Evolutionary conservation across 805 yeast genomes (phyloP).

Genomic region (Saccharomycopsis oosterbeekiorum): DNA sequence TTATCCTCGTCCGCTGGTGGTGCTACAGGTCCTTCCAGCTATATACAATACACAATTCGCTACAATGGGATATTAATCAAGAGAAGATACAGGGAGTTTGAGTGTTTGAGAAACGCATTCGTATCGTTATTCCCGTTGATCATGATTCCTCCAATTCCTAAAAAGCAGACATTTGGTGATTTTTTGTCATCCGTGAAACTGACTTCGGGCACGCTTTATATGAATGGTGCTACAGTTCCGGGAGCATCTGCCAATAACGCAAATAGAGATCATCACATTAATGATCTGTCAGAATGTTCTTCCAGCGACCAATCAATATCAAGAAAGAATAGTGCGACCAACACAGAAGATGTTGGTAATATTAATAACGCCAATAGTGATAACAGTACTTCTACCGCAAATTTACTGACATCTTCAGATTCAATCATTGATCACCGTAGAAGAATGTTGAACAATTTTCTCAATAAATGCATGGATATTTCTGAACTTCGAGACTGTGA

Average conservation of each 20-base stretch:
- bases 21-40: conserved; percentile 48
- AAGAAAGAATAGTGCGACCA: conserved; percentile 1
- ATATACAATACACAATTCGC: conserved; percentile 73
- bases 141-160: conserved; percentile 90
- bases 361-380: conserved; percentile 33
- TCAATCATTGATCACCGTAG: conserved; percentile 57
- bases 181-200: conserved; percentile 6
- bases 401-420: neutral
- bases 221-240: neutral
- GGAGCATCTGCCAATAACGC: neutral
- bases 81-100: conserved; percentile 89
- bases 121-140: conserved; percentile 67
- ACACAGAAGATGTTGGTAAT: conserved; percentile 12
- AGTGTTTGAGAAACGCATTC: conserved; percentile 62
- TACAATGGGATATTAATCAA: conserved; percentile 45
- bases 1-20: neutral
- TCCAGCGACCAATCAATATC: neutral
- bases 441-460: conserved; percentile 63
- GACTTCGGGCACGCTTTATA: conserved; percentile 3
- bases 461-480: conserved; percentile 62
- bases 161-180: conserved; percentile 47
- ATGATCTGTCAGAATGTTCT: neutral
- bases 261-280: conserved; percentile 3
- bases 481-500: conserved; percentile 45
- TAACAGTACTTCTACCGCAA: neutral